Base-by-base conservation (phyloP, 805 yeast genomes). In the Candida lessepsii region DNA sequence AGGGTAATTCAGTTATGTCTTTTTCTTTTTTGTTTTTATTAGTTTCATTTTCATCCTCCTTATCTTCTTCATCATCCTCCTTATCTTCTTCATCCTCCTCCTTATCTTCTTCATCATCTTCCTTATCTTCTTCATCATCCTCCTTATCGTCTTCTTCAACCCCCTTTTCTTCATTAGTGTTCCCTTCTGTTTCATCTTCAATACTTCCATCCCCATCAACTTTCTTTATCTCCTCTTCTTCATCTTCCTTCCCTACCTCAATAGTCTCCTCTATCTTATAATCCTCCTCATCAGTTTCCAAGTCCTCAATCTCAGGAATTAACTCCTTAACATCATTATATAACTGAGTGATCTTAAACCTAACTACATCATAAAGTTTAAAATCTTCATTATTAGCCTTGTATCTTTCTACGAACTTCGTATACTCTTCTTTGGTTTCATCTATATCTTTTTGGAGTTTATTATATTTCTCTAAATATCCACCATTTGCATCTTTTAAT, bases 351-450 rank as follows among this genome's bases (percentile, higher is more conserved):
- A 43, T 32, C 23, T 40, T 40, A 4, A 26, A 31, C 19, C 42
- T 42, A 5, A 47, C 45, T 4, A 42, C 19, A 26, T 45, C 49
- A 28, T 45, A 45, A 24, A 45, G 33, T 24, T 40, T 36, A 18
- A 35, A 31, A 17, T 39, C 40, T 25, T 19, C 20, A 6, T 15
- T 24, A 9, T 21, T 30, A 11, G 11, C 13, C 2, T 32, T 16
- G n/a, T 10, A 24, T 14, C 19, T 34, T 11, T 25, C 25, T 9
- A 30, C 16, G 16, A 30, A 31, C 20, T 27, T 11, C 13, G 33
- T 30, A 11, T 19, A 19, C 13, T 32, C 30, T 14, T 11, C 14
- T 28, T 44, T 35, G 4, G 17, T 20, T 8, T 27, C 25, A 3
- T 41, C 37, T 16, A 41, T 16, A 7, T 32, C 41, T 2, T 19